A percentile compares a stretch with the other conserved stretches of the same genome.
Evolutionary conservation across 192 early-diverging fungal species (phyloP).

Genomic region (Coemansia sp.): DNA sequence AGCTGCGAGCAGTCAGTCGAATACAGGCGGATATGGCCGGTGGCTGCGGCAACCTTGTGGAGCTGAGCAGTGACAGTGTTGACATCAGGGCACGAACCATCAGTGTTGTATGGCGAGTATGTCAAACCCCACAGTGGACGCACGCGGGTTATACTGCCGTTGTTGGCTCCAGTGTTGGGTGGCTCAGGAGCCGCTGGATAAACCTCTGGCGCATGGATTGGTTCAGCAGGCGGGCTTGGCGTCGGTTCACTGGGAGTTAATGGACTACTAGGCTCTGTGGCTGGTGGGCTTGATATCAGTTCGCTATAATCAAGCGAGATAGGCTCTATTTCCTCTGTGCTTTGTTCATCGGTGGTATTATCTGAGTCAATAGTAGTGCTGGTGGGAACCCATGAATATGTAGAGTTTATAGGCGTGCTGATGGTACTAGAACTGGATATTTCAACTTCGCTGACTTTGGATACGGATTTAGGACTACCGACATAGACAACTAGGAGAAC

Average conservation of each 20-base stretch:
- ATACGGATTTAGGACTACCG: neutral
- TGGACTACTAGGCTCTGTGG: neutral
- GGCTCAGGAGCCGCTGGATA: neutral
- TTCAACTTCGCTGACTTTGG: neutral
- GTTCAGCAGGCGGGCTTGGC: neutral
- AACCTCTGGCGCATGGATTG: neutral
- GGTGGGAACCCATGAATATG: neutral
- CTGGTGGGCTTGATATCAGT: neutral
- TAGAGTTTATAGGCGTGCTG: neutral
- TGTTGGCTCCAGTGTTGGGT: constrained; percentile 6
- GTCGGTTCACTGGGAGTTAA: neutral
- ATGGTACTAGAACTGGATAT: neutral
- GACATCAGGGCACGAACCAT: constrained; percentile 49
- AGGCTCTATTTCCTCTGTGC: neutral
- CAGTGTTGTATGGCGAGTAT: constrained; percentile 55
- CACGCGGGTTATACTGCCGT: neutral
- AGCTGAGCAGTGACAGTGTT: constrained; percentile 35
- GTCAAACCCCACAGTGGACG: constrained; percentile 46
- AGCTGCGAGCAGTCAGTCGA: constrained; percentile 58
- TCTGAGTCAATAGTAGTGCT: neutral
- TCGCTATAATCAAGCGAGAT: too few species aligned
- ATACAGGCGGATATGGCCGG: constrained; percentile 54
- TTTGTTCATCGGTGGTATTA: neutral
- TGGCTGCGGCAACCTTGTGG: constrained; percentile 28
- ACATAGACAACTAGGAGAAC: constrained; percentile 8